Evolutionary conservation across 257 asterid species (phyloP), one percentile per base, ranked within the genome.

Genomic region (Nicotiana undulata): DNA sequence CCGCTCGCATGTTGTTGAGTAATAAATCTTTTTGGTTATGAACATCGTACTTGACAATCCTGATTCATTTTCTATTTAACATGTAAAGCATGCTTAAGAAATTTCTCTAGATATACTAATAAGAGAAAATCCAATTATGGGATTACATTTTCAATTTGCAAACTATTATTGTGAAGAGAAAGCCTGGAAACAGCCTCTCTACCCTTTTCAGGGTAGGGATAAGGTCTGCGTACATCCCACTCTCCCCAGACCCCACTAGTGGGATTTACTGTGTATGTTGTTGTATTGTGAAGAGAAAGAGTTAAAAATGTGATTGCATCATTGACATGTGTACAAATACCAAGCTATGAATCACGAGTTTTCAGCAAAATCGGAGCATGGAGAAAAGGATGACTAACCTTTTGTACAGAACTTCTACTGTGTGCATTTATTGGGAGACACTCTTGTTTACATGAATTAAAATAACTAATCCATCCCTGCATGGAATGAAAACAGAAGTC

Each of bases 381-480:
- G 49, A 77, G 3, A 59, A 64, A 63, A 86, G 67, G 34, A 18
- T 34, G 58, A 84, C 96, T 82, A 58, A 95, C 99, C 98, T 91
- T 92, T 77, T 86, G 89, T 63, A 95, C 97, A 20, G 98, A 92
- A 79, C 95, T 91, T 84, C 83, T 90, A 88, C 96, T 92, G 88
- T 94, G 97, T 31, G 98, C 97, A 87, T 93, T 95, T 83, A 95
- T 92, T 8, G 98, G 28, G 63, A 93, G 90, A 79, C 99, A 93
- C 63, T 95, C 99, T 81, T 89, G 97, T 78, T 91, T 88, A 86
- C 56, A 52, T 1, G 97, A 89, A 66, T 92, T 93, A 67, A 95
- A 95, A 85, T 86, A 84, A 22, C 56, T 88, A 53, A 83, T 75
- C 99, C 99, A 95, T 83, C 81, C 90, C 98, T 95, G 96, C 91